Conservation (phyloP, 805 yeast species). For the Suhomyces vadensis region DNA sequence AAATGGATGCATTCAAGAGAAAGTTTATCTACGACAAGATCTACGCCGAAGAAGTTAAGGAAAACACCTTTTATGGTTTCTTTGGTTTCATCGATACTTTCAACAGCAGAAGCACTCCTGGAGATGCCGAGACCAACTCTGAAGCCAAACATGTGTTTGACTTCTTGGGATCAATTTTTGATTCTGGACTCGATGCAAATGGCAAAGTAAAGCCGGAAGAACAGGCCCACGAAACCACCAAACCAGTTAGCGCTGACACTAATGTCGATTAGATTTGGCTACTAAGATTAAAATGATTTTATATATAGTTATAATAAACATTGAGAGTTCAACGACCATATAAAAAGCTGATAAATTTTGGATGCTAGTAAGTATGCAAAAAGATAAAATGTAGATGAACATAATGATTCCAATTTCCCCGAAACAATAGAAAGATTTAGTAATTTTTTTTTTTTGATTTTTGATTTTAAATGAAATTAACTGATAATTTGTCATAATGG, state of each 20-base stretch:
- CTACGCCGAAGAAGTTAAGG: constrained; percentile 84
- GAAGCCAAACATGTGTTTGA: constrained; percentile 64
- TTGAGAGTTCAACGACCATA: neutral
- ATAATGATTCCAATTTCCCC: no score
- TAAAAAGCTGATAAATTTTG: no score
- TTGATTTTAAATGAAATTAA: no score
- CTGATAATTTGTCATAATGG: no score
- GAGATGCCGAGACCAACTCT: constrained; percentile 25
- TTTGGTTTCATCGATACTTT: constrained; percentile 88
- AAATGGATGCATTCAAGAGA: constrained; percentile 85
- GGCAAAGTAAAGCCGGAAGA: constrained; percentile 13
- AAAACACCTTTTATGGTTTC: constrained; percentile 86
- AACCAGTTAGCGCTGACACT: neutral
- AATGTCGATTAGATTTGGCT: no score
- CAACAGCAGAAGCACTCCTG: constrained; percentile 31
- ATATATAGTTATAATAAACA: neutral
- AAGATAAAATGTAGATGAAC: no score
- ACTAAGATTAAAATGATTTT: no score
- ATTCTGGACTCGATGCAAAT: constrained; percentile 32
- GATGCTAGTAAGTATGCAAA: neutral
- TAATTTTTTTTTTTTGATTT: no score
- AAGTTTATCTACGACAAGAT: constrained; percentile 89
- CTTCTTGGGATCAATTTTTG: constrained; percentile 50
- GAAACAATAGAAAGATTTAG: no score
- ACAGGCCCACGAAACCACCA: constrained; percentile 8